Evolutionary conservation across 345 rosid species (phyloP), one percentile per base, ranked within the genome.

Genomic region (Pseudoturritis turrita): DNA sequence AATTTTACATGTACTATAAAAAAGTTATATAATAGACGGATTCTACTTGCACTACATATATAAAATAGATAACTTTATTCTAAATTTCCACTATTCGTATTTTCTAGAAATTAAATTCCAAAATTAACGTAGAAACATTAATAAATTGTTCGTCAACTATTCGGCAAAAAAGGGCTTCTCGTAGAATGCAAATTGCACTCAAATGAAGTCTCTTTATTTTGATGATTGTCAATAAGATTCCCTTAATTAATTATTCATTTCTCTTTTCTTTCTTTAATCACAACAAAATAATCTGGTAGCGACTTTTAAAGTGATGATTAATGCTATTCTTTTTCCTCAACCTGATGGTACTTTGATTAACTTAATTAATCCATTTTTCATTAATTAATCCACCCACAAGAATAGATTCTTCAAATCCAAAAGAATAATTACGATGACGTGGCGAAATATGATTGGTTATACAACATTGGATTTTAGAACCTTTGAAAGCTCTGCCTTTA

Each of bases 241-340:
- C 26, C 17, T 36, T 56, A 23, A 23, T 46, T 70, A 70, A 19
- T 33, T 33, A 33, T 3, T 3, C 26, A 62, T 62, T 26, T 21
- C 35, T 19, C 10, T 14, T 10, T 36, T 35, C 45, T 5, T 31
- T 21, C n/a, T 14, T 49, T 45, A 35, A 19, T 14, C 4, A 26
- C 8, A 41, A 39, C 33, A 21, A 65, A 49, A 21, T 33, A 65
- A 13, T 65, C 43, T n/a, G 2, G 15, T 23, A 54, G 47, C 11
- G 14, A 73, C 71, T 64, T 73, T 36, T 55, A 1, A 22, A 63
- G 35, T 72, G 71, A 73, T 73, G 72, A 57, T 72, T 43, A 54
- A 7, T 25, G 51, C 65, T 23, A 64, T 9, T 15, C 21, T 31
- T 52, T 62, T 62, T 62, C 21, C 25, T 33, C 36, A 52, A 39